phyloP scores from a whole-genome alignment of 345 rosid species.

The Aquilaria sinensis region DNA sequence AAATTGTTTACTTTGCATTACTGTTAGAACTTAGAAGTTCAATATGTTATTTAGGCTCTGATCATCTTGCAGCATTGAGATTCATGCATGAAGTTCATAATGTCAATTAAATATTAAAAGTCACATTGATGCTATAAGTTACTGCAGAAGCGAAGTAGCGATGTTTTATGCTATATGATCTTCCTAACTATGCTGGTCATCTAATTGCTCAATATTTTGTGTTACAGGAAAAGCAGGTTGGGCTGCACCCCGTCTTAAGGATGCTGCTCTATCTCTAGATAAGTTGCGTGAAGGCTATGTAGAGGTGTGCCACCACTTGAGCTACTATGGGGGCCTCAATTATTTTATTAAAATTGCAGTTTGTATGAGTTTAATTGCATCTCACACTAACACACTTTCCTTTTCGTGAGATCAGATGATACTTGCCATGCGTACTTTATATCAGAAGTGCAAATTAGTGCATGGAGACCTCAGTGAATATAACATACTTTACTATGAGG shows the following conservation, averaged over 20 bases:
- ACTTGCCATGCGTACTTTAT: conserved; percentile 69
- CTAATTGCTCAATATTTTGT: neutral
- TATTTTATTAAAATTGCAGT: neutral
- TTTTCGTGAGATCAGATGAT: conserved; percentile 41
- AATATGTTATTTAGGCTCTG: no score
- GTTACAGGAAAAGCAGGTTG: conserved; percentile 75
- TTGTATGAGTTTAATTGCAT: neutral
- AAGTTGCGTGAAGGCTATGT: conserved; percentile 83
- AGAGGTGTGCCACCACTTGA: conserved; percentile 49
- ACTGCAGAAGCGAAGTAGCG: no score
- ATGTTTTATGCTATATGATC: no score
- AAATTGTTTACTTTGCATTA: no score
- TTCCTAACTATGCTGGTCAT: no score
- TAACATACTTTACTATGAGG: conserved; percentile 91
- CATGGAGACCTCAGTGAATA: conserved; percentile 99
- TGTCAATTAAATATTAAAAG: no score
- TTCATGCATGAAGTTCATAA: no score
- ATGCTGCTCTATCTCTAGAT: conserved; percentile 80
- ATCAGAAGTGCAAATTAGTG: conserved; percentile 93
- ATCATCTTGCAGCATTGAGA: no score
- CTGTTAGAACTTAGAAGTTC: no score
- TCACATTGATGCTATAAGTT: no score
- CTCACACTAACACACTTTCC: neutral
- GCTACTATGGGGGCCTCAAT: neutral
- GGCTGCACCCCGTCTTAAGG: conserved; percentile 99